These are phyloP conservation scores for Phytophthora meadii DNA, from an alignment of 352 stramenopile species.

Conservation along the genomic window DNA sequence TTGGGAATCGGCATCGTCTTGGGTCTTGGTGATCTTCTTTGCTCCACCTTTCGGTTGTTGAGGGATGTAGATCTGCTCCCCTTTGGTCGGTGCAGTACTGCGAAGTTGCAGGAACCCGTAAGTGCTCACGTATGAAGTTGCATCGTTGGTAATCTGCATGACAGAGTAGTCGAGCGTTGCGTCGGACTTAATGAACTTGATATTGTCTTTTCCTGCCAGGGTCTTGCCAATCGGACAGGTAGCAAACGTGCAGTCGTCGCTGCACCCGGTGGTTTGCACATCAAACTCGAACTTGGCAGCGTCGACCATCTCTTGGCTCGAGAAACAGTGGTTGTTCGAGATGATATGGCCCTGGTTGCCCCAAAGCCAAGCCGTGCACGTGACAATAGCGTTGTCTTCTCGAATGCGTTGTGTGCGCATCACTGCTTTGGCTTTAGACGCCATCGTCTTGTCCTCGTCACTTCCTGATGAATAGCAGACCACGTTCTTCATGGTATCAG, in stretches of 20 bases:
- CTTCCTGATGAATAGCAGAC: conserved; percentile 44
- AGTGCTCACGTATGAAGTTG: conserved; percentile 40
- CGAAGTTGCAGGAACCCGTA: conserved; percentile 72
- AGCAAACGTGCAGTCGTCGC: conserved; percentile 50
- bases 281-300: conserved; percentile 63
- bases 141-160: conserved; percentile 53
- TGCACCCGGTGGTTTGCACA: conserved; percentile 57
- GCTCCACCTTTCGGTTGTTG: conserved; percentile 64
- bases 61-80: conserved; percentile 72
- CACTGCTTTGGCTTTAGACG: conserved; percentile 48
- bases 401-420: conserved; percentile 58
- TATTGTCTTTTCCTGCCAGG: conserved; percentile 44
- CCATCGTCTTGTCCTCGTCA: conserved; percentile 48
- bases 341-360: conserved; percentile 68
- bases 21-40: conserved; percentile 64
- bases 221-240: conserved; percentile 47
- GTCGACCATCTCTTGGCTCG: conserved; percentile 48
- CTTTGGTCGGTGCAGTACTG: conserved; percentile 41
- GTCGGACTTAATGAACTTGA: conserved; percentile 70
- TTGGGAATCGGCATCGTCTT: conserved; percentile 39
- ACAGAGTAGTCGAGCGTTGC: conserved; percentile 59
- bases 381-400: conserved; percentile 51
- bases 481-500: conserved; percentile 67
- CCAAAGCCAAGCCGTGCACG: conserved; percentile 60
- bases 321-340: conserved; percentile 74